Conservation (phyloP, 805 yeast genomes). For the Candida methanosorbosa region DNA sequence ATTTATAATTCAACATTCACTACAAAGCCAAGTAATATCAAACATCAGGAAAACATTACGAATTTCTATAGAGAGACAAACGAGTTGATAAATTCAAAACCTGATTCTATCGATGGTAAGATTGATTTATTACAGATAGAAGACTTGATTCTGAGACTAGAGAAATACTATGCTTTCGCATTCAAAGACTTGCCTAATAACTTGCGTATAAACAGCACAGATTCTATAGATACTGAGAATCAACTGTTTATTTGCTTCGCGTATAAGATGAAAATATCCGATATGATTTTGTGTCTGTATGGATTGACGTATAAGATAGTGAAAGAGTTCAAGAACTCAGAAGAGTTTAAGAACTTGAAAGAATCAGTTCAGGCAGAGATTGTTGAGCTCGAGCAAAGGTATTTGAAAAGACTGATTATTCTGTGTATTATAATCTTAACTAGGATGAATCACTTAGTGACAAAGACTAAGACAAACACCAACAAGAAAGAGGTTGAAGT, state of each 20-base stretch:
- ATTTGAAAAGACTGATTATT: conserved; percentile 9
- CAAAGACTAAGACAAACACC: conserved; percentile 3
- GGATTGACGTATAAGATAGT: conserved; percentile 7
- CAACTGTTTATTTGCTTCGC: no score
- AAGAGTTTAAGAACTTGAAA: conserved; percentile 2
- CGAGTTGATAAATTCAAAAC: conserved; percentile 1
- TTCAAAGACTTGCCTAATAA: no score
- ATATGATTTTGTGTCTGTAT: conserved; percentile 15
- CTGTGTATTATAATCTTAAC: conserved; percentile 11
- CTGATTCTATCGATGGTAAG: no score
- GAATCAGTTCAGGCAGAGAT: conserved; percentile 4
- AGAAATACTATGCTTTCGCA: conserved; percentile 6
- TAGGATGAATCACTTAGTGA: conserved; percentile 10
- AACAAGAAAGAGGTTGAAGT: conserved; percentile 2
- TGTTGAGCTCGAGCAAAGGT: conserved; percentile 5
- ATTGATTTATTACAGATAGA: conserved; percentile 10
- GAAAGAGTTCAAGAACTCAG: conserved; percentile 5
- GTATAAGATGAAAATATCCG: conserved; percentile 10
- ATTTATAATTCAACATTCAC: not conserved
- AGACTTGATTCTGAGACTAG: conserved; percentile 9
- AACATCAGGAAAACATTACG: no score
- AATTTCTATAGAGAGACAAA: conserved; percentile 4
- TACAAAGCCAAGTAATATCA: not conserved
- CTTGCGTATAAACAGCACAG: no score
- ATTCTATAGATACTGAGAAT: no score